phyloP scores from a whole-genome alignment of 164 flowering plant genomes.

The Stephania cephalantha region DNA sequence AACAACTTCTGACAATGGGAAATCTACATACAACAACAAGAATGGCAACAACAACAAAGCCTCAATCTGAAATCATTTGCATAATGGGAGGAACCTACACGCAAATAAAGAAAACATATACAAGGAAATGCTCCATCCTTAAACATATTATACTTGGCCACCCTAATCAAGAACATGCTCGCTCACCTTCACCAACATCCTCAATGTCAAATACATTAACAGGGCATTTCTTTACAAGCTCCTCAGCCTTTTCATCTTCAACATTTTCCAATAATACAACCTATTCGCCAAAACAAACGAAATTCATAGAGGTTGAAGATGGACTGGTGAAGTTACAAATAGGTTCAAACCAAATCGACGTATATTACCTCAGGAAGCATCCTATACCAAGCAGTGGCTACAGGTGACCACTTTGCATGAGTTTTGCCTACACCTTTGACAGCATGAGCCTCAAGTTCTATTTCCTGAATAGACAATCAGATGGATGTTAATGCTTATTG shows the following conservation, averaged over 20 bases:
- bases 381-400: slow-evolving; percentile 92
- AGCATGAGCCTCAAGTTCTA: slow-evolving; percentile 96
- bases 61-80: too few relatives aligned
- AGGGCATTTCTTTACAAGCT: slow-evolving; percentile 68
- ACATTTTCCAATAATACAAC: slow-evolving; percentile 66
- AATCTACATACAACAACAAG: not conserved
- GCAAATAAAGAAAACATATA: not conserved
- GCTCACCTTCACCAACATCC: slow-evolving; percentile 61
- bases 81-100: not conserved
- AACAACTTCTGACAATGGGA: not conserved
- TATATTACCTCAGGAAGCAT: slow-evolving; percentile 92
- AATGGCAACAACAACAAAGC: too few relatives aligned
- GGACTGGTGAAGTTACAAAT: not conserved
- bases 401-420: slow-evolving; percentile 99
- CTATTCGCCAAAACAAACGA: slow-evolving; percentile 26
- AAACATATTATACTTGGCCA: not conserved
- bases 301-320: not conserved
- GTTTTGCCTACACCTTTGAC: slow-evolving; percentile 88
- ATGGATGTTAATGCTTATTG: not conserved
- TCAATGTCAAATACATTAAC: slow-evolving; percentile 85
- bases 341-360: not conserved
- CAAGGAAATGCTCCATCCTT: not conserved
- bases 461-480: slow-evolving; percentile 41
- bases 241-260: slow-evolving; percentile 57
- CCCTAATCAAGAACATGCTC: not conserved